Base-by-base conservation (phyloP, 2,329 filamentous ascomycete species). In the Cytospora mali region DNA sequence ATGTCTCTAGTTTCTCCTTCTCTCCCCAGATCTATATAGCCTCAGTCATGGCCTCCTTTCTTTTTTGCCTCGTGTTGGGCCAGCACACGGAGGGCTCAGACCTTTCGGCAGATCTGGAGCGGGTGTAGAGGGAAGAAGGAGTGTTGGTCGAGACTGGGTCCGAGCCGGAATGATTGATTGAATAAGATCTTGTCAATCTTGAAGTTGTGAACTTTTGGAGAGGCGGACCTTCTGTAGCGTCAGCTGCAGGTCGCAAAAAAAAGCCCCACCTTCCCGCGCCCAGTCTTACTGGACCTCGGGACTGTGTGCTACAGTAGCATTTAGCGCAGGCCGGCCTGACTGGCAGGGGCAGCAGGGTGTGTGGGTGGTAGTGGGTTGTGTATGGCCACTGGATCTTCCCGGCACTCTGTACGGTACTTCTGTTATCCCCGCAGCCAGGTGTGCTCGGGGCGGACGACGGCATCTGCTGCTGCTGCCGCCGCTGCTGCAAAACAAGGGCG, bases 201-300 rank as follows among this genome's bases (percentile, higher is more conserved):
- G 35, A 54, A 60, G 58, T 60, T 29, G 58, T 60, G 50, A 54
- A 33, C 58, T 60, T 60, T 60, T 60, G 50, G 58, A 48, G 58
- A 48, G 33, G 58, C 58, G 50, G 58, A 28, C 58, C 27, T 60
- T 27, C 23, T 48, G 50, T 60, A 60, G 58, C 58, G 48, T 55
- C 28, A 54, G 50, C 58, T 60, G 58, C 50, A 46, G 3, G n/a
- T 46, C 4, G 9, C 31, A 10, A 23, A 10, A 46, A n/a, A 9
- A 50, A 31, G 57, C 49, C 50, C 58, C 50, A 54, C 58, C 58
- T 52, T 46, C 35, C 35, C 16, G n/a, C 49, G n/a, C n/a, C n/a
- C n/a, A n/a, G n/a, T n/a, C n/a, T n/a, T n/a, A n/a, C n/a, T n/a
- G n/a, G n/a, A n/a, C n/a, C n/a, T n/a, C n/a, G n/a, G n/a, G n/a